phyloP scores from a whole-genome alignment of 306 rosid species.

The Phaseolus lunatus region DNA sequence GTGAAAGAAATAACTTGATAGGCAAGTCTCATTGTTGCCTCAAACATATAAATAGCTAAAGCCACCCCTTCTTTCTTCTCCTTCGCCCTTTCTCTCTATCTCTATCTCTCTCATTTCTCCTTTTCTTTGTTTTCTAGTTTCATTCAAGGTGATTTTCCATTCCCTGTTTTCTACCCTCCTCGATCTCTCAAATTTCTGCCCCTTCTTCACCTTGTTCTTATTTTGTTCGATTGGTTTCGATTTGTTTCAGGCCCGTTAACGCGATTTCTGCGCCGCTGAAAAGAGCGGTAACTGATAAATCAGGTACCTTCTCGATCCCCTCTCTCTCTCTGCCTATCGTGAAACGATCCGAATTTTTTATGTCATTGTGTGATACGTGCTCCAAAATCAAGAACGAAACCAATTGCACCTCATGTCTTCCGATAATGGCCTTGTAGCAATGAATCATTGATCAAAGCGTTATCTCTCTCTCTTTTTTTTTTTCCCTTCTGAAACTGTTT shows the following conservation, averaged over 20 bases:
- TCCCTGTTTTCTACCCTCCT: background rate
- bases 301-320: conserved; percentile 47
- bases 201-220: background rate
- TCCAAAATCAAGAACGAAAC: background rate
- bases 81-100: background rate
- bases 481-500: background rate
- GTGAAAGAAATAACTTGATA: conserved; percentile 41
- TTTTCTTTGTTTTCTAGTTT: conserved; percentile 23
- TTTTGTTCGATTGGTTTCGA: background rate
- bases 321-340: background rate
- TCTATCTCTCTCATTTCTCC: background rate
- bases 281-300: conserved; percentile 21
- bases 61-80: conserved; percentile 26
- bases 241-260: conserved; percentile 25
- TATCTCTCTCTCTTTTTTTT: background rate
- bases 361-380: conserved; percentile 18
- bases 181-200: background rate
- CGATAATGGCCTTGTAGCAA: background rate
- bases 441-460: conserved; percentile 1
- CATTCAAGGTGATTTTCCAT: conserved; percentile 3
- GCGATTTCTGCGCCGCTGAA: background rate
- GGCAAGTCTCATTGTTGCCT: conserved; percentile 43
- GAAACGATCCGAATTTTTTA: conserved; percentile 10
- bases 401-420: conserved; percentile 5
- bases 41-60: conserved; percentile 53